A percentile compares a stretch with the other conserved stretches of the same genome.
Evolutionary conservation across 2,329 filamentous ascomycete species (phyloP).

Genomic region (Dactylellina drechsleri): DNA sequence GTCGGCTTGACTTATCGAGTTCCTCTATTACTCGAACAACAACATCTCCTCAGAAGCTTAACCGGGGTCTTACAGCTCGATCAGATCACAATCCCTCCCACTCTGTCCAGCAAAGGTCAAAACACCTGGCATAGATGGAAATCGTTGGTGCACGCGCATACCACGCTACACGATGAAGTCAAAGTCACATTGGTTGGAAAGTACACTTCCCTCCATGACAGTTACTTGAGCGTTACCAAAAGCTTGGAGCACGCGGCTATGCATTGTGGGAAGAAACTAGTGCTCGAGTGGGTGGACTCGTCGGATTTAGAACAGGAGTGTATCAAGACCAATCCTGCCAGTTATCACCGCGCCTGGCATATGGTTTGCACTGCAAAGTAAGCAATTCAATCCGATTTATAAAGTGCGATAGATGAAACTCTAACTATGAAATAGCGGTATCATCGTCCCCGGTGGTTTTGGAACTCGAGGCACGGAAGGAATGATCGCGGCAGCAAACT

Average conservation of each 20-base stretch:
- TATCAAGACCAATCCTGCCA: conserved; percentile 71
- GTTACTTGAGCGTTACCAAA: conserved; percentile 85
- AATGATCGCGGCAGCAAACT: conserved; percentile 88
- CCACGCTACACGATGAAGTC: conserved; percentile 75
- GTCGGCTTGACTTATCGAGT: conserved; percentile 94
- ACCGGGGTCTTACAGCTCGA: conserved; percentile 74
- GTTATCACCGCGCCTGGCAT: conserved; percentile 88
- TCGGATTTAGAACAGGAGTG: conserved; percentile 79
- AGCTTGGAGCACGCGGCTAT: conserved; percentile 91
- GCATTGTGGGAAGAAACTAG: conserved; percentile 81
- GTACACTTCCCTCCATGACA: conserved; percentile 84
- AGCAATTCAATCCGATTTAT: conserved; percentile 3
- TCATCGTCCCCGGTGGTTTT: conserved; percentile 80
- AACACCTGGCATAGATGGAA: conserved; percentile 84
- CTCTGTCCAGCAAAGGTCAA: conserved; percentile 71
- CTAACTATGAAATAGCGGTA: conserved; percentile 62
- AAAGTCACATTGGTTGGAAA: conserved; percentile 91
- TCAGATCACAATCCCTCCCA: conserved; percentile 66
- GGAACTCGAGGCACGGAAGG: conserved; percentile 84
- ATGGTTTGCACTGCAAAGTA: conserved; percentile 74
- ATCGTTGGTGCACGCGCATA: conserved; percentile 73
- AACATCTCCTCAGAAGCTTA: conserved; percentile 77
- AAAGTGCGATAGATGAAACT: background rate
- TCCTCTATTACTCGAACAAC: conserved; percentile 86
- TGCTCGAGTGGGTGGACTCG: conserved; percentile 85